Percentiles rank a stretch among this genome's conserved stretches.
These are phyloP conservation scores for Talaromyces stipitatus DNA, from an alignment of 495 filamentous ascomycete genomes.

Conservation along the genomic window DNA sequence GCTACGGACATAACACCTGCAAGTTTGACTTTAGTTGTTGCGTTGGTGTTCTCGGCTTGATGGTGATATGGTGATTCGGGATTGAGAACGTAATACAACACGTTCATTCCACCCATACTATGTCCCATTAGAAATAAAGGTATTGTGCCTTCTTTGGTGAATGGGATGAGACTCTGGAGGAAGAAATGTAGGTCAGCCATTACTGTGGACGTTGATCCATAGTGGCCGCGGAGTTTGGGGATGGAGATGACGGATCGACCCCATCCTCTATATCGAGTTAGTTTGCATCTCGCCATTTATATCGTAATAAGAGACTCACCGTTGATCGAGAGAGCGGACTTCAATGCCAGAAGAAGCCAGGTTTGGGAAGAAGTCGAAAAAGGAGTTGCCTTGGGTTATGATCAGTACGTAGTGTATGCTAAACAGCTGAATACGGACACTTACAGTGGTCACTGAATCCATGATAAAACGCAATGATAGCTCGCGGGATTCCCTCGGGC, in stretches of 20 bases:
- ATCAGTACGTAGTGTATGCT: conserved; percentile 2
- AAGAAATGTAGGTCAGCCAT: conserved; percentile 71
- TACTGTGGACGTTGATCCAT: conserved; percentile 63
- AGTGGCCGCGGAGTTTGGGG: conserved; percentile 51
- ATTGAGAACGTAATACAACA: conserved; percentile 42
- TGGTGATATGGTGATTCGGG: conserved; percentile 15
- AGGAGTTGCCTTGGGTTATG: conserved; percentile 46
- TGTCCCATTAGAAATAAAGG: conserved; percentile 86
- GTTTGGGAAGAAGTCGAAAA: conserved; percentile 57
- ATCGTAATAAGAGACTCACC: conserved; percentile 27
- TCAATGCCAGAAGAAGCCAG: conserved; percentile 67
- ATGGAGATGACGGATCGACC: conserved; percentile 37
- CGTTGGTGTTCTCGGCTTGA: conserved; percentile 14
- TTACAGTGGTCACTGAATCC: conserved; percentile 77
- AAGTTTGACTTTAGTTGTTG: conserved; percentile 34
- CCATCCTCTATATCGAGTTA: conserved; percentile 37
- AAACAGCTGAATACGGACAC: background rate
- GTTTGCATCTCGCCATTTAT: background rate
- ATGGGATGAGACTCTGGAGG: conserved; percentile 37
- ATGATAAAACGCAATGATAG: conserved; percentile 72
- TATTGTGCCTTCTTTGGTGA: conserved; percentile 16
- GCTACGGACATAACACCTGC: conserved; percentile 59
- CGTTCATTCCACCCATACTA: conserved; percentile 74
- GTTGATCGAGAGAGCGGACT: conserved; percentile 71
- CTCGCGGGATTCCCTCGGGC: conserved; percentile 46